Evolutionary conservation across 768 basidiomycete genomes (phyloP), one percentile per base, ranked within the genome.

Genomic region (Pleurotus pulmonarius): DNA sequence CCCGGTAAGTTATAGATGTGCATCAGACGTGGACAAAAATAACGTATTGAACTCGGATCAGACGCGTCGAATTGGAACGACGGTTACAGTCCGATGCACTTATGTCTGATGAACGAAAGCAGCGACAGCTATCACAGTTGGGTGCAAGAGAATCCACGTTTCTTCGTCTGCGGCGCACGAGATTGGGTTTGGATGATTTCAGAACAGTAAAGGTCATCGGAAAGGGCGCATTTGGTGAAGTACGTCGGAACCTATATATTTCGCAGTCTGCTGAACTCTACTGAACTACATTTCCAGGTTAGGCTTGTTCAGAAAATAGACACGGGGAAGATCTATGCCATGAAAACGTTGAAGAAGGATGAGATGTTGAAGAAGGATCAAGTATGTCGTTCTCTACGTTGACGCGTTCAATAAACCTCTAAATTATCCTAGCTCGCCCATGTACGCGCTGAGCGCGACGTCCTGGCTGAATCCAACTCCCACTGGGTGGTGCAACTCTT

Each of bases 331-430:
- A 97, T 98, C 56, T 99, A 98, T 70, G 97, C 97, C 15, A 97
- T 99, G 96, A 98, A 98, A 74, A 92, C 93, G 20, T 74, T 98
- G 67, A 87, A 89, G 73, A 99, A 99, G 76, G 90, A 90, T 48
- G 97, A 98, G 70, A 99, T 98, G 97, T 83, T 99, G 71, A 96
- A 98, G 74, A 97, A 97, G 70, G 97, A 99, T 67, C 96, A 99
- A 79, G 95, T 90, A 83, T 60, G 13, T 16, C 15, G 2, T 55
- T 34, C 11, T 34, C 29, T 20, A 4, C 29, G 29, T 9, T 9
- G 9, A 11, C 29, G 11, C 9, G 29, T 9, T 34, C 29, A 34
- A 34, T 34, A 34, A 11, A 34, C 8, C 29, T 34, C 29, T 34
- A 34, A 34, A 34, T 39, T 24, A 37, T 40, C 44, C 5, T 62